These are phyloP conservation scores for Aspergillus persii DNA, from an alignment of 2,329 filamentous ascomycete genomes.

Conservation along the genomic window DNA sequence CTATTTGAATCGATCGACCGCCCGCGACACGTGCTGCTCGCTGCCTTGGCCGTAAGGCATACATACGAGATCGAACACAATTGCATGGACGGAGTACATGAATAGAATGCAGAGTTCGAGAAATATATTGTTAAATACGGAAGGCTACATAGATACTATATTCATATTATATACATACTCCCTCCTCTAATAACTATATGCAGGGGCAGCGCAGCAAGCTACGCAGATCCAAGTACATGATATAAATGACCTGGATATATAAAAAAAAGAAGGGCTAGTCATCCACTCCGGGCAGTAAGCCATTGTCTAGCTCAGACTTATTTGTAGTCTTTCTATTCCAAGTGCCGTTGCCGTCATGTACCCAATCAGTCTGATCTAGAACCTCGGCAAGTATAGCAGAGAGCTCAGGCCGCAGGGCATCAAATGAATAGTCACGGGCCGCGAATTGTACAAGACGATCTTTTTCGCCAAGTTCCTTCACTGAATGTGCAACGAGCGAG, in stretches of 20 bases:
- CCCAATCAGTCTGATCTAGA: slow-evolving; percentile 27
- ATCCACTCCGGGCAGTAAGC: background rate
- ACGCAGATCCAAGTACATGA: background rate
- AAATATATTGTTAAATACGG: too few species aligned
- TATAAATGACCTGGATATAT: background rate
- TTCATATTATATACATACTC: too few species aligned
- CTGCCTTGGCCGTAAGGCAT: background rate
- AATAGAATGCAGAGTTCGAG: too few species aligned
- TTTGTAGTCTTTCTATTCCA: slow-evolving; percentile 23
- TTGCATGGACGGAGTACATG: too few species aligned
- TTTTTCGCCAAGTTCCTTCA: slow-evolving; percentile 24
- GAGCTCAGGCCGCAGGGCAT: slow-evolving; percentile 29
- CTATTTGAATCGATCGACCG: background rate
- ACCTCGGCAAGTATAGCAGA: slow-evolving; percentile 23
- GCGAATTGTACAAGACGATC: slow-evolving; percentile 25
- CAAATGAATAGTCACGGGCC: slow-evolving; percentile 32
- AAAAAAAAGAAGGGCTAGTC: background rate
- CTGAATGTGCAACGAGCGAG: slow-evolving; percentile 42
- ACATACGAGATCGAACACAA: background rate
- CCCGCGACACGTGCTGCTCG: background rate
- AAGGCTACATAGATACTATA: too few species aligned
- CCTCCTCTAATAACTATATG: background rate
- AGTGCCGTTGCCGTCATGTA: slow-evolving; percentile 28
- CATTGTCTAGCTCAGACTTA: background rate
- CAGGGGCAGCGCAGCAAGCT: background rate